Evolutionary conservation across 345 rosid genomes (phyloP), one percentile per base, ranked within the genome.

Genomic region (Microthlaspi erraticum): DNA sequence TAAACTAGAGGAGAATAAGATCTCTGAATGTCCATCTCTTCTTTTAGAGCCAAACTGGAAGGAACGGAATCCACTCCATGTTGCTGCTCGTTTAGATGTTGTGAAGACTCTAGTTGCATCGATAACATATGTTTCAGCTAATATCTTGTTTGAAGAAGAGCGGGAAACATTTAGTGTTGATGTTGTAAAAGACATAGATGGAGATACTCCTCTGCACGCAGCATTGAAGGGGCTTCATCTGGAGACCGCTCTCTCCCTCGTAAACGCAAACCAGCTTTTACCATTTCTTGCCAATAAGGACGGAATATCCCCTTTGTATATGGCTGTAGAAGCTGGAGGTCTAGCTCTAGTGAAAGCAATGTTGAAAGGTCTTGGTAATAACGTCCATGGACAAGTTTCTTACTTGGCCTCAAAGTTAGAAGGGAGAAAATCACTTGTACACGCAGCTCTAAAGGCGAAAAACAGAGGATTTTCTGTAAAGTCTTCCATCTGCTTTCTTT

Each of bases 171-270:
- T 62, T 3, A 18, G 17, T 19, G 3, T 10, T 2, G 54, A 67
- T 54, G 2, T 53, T 42, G 0, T 42, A 6, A 53, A 11, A 19
- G 55, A 80, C 19, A 11, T 0, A 2, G 5, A 73, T 13, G 78
- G 77, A 41, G 29, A 73, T 23, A 73, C 83, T 4, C 23, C 83
- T 33, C 44, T 77, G 43, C 67, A 77, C 20, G 32, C 42, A 29
- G 79, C 77, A 0, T 39, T 44, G 48, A 53, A 38, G 14, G 53
- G 10, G 0, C 12, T 0, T 5, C 5, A 43, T 12, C 6, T 7
- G 26, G 2, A 29, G 10, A 26, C 3, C 1, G 37, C 59, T 36
- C 0, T 1, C 1, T 37, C 38, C 14, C 29, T 67, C 1, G 53
- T 61, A 4, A 20, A 43, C 0, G 55, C 10, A 0, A 7, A 51